Base-by-base conservation (phyloP, 2,329 filamentous ascomycete genomes). In the Penicillium digitatum region DNA sequence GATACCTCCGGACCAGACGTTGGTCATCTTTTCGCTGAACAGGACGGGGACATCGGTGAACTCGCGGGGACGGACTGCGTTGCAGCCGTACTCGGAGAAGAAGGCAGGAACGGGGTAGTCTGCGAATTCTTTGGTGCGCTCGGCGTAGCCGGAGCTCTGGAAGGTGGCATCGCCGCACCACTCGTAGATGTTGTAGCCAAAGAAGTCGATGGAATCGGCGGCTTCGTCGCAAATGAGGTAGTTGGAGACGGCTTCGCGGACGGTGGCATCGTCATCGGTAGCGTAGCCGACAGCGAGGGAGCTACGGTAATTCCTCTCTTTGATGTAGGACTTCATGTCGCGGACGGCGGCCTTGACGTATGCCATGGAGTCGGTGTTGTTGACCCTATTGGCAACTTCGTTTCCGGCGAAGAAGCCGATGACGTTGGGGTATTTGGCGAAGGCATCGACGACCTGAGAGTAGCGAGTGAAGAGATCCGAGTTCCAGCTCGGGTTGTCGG, bases 161-260 rank as follows among this genome's bases (percentile, higher is more conserved):
- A 88, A 94, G 67, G 80, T 84, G 69, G 89, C 95, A 65, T 92
- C 75, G 65, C 93, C 94, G 74, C 94, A 99, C 94, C 94, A 99
- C 50, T 92, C 95, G 83, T 99, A 99, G 78, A 97, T 96, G 82
- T 99, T 99, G 87, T 97, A 97, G 56, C 94, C 94, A 89, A 92
- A 99, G 81, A 95, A 97, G 77, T 99, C 94, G 63, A 97, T 96
- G 58, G 88, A 74, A 69, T 77, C 76, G 9, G 79, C 77, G 58
- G 84, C 74, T 57, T 69, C 63, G 54, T 92, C 89, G 72, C 94
- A 99, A 82, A 96, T 92, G 79, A 99, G 96, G 83, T 95, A 99
- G 72, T 90, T 79, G 64, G 90, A 89, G 69, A 97, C 85, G 68
- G 90, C 80, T 62, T 81, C 81, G 74, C 94, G 89, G 66, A 96